Percentiles rank a stretch among this genome's conserved stretches.
Conservation (phyloP, 129 eudicot genomes). For the Flaveria trinervia region DNA sequence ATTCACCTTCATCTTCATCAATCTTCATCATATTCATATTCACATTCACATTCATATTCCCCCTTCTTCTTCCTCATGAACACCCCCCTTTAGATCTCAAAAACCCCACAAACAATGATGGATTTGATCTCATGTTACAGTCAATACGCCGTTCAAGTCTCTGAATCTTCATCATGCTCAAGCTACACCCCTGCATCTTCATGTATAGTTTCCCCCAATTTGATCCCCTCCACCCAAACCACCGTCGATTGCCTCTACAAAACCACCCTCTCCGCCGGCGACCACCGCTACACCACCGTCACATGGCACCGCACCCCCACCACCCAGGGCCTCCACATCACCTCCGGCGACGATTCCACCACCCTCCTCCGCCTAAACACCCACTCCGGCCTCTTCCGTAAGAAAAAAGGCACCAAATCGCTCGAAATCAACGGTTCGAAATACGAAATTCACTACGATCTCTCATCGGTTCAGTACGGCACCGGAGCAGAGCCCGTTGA, state of each 20-base stretch:
- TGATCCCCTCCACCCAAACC: constrained; percentile 67
- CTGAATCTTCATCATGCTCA: constrained; percentile 73
- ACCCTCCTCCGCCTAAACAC: constrained; percentile 65
- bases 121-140: constrained; percentile 80
- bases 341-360: constrained; percentile 50
- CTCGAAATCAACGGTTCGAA: constrained; percentile 44
- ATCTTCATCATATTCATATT: background rate
- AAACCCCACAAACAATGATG: constrained; percentile 50
- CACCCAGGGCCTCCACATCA: constrained; percentile 65
- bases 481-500: constrained; percentile 74
- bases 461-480: constrained; percentile 60
- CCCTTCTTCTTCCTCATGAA: too few species aligned
- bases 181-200: constrained; percentile 38
- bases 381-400: constrained; percentile 68
- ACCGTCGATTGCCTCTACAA: constrained; percentile 63
- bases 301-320: constrained; percentile 69
- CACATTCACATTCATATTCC: constrained; percentile 7
- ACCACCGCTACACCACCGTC: constrained; percentile 53
- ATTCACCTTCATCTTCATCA: constrained; percentile 16
- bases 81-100: background rate
- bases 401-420: constrained; percentile 59
- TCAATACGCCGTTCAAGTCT: constrained; percentile 72
- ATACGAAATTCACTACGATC: constrained; percentile 69
- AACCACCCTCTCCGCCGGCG: constrained; percentile 48
- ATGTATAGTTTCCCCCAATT: constrained; percentile 45